Conservation (phyloP, 1,139 yeast genomes). For the Sugiyamaella pinicola region DNA sequence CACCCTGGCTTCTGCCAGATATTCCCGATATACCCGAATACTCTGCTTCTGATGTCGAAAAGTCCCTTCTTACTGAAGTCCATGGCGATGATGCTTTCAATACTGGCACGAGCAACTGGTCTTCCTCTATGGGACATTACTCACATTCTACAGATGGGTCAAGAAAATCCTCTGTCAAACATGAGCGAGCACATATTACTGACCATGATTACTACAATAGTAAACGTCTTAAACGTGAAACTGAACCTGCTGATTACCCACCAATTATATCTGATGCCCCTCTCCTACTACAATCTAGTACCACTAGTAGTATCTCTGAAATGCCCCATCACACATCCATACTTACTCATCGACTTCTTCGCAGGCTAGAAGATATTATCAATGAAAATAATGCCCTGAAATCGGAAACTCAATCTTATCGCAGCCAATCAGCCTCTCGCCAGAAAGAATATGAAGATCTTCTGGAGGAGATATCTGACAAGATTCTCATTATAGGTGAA, state of each 20-base stretch:
- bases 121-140: neutral
- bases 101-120: neutral
- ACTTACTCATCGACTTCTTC: constrained; percentile 54
- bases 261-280: neutral
- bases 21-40: constrained; percentile 64
- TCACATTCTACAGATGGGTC: neutral
- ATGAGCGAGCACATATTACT: constrained; percentile 3
- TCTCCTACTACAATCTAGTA: neutral
- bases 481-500: constrained; percentile 37
- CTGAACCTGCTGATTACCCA: constrained; percentile 25
- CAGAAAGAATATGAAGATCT: constrained; percentile 46
- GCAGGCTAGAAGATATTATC: constrained; percentile 38
- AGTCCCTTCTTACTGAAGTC: constrained; percentile 76
- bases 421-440: constrained; percentile 39
- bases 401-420: constrained; percentile 42
- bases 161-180: constrained; percentile 6
- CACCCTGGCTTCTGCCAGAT: constrained; percentile 80
- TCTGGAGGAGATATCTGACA: constrained; percentile 45
- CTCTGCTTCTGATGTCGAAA: constrained; percentile 73
- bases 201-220: constrained; percentile 53
- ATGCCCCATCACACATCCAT: constrained; percentile 58
- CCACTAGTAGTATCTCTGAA: neutral
- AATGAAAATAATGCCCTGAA: constrained; percentile 27
- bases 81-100: constrained; percentile 36
- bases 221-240: constrained; percentile 66